phyloP scores from a whole-genome alignment of 2,329 filamentous ascomycete species.

The Aspergillaceae sp. region DNA sequence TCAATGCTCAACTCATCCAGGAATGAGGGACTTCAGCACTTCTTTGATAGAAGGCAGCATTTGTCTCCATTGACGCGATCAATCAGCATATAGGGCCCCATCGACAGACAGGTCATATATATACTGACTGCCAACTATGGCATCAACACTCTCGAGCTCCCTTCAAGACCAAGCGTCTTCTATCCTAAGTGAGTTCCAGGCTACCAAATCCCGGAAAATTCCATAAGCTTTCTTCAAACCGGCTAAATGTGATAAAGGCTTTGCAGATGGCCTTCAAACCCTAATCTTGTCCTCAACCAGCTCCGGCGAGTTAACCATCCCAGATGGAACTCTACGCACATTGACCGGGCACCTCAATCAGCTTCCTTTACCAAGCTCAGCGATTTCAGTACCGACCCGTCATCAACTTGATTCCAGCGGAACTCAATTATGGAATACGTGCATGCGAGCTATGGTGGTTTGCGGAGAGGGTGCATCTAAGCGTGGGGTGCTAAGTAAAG shows the following conservation, averaged over 20 bases:
- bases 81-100: no score
- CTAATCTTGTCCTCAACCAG: constrained; percentile 3
- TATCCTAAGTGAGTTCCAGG: constrained; percentile 2
- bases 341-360: constrained; percentile 13
- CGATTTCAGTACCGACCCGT: constrained; percentile 5
- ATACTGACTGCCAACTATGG: background rate
- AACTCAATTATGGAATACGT: constrained; percentile 33
- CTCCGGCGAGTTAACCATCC: background rate
- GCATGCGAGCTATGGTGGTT: constrained; percentile 13
- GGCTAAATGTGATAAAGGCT: constrained; percentile 9
- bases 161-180: background rate
- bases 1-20: no score
- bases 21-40: no score
- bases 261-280: constrained; percentile 13
- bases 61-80: no score
- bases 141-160: background rate
- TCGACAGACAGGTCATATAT: no score
- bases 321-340: constrained; percentile 1
- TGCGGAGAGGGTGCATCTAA: constrained; percentile 3
- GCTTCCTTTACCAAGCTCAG: constrained; percentile 5
- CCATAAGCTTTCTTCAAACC: background rate
- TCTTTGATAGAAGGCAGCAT: no score
- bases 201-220: background rate
- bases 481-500: constrained; percentile 10
- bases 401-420: constrained; percentile 23